Base-by-base conservation (phyloP, 2,329 filamentous ascomycete species). In the Exophiala oligosperma region DNA sequence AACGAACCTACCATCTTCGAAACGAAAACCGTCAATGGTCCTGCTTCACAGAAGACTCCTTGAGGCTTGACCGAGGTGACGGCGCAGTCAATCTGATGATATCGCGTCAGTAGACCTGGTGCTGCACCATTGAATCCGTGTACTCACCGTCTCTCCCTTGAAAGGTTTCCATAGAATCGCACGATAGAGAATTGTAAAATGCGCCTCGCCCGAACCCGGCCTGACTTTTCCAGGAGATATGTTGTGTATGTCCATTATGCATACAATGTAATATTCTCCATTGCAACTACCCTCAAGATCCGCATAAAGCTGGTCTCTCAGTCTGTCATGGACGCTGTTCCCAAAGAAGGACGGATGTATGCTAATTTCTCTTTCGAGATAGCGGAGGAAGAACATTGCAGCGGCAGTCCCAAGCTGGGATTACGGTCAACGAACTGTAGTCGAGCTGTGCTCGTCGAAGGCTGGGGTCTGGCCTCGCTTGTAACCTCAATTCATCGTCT, bases 141-240 rank as follows among this genome's bases (percentile, higher is more conserved):
- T 35, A 11, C 56, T 51, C 41, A 96, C 94, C 74, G 94, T 96
- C 82, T 99, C 94, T 70, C 94, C 93, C 76, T 94, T 93, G 81
- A 97, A 99, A 9, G 94, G 94, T 70, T 93, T 86, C 93, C 93
- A 99, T 57, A 99, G 91, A 60, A 99, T 93, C 53, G 94, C 94
- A 61, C 92, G 90, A 73, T 97, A 99, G 69, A 90, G 87, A 49
- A 99, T 92, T 0, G 90, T 96, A 72, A 97, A 99, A 75, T 97
- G 91, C 21, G 94, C 93, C 66, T 95, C 83, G 8, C 92, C 94
- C 62, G 89, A 96, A 7, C 93, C 91, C 2, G 94, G 93, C 56
- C 97, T 84, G 62, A 99, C 93, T 67, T 91, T 88, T 11, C 92
- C 92, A 71, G 96, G 92, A 14, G 91, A 95, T 69, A 97, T 93